A percentile compares a stretch with the other conserved stretches of the same genome.
These are phyloP conservation scores for Niveomyces coronatus DNA, from an alignment of 2,329 filamentous ascomycete species.

Conservation along the genomic window DNA sequence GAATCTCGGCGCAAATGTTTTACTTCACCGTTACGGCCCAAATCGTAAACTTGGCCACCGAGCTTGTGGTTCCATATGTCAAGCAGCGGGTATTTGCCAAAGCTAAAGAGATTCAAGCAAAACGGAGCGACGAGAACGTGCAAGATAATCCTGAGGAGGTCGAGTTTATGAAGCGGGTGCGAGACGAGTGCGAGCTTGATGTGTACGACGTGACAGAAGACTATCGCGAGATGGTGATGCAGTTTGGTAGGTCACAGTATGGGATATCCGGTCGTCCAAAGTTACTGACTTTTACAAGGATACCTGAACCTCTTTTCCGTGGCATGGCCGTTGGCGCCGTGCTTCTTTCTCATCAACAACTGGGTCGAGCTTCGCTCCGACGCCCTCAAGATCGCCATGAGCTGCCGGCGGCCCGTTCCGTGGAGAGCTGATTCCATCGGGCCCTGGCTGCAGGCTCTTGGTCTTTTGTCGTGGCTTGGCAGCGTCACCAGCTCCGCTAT, in stretches of 20 bases:
- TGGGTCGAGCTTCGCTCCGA: constrained; percentile 93
- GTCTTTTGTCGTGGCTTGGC: constrained; percentile 89
- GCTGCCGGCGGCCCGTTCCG: constrained; percentile 81
- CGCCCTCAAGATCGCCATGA: constrained; percentile 84
- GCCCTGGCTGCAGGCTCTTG: constrained; percentile 77
- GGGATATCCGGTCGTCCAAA: not conserved
- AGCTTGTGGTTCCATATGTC: constrained; percentile 74
- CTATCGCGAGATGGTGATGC: constrained; percentile 87
- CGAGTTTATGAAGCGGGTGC: constrained; percentile 69
- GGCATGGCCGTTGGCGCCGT: constrained; percentile 85
- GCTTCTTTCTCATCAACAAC: constrained; percentile 88
- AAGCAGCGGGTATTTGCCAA: constrained; percentile 72
- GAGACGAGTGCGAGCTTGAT: constrained; percentile 71
- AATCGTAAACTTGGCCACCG: constrained; percentile 75
- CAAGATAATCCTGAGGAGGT: constrained; percentile 69
- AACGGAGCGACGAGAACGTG: constrained; percentile 33
- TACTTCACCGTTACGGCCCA: constrained; percentile 95
- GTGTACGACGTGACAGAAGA: constrained; percentile 85
- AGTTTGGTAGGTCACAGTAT: constrained; percentile 43
- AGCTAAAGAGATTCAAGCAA: constrained; percentile 63
- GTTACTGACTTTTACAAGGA: constrained; percentile 35
- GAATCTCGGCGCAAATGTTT: constrained; percentile 84
- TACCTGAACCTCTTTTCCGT: constrained; percentile 88
- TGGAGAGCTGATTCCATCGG: constrained; percentile 90
- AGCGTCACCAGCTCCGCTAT: constrained; percentile 79